Percentiles rank a stretch among this genome's conserved stretches.
phyloP scores from a whole-genome alignment of 2,329 filamentous ascomycete species.

The Cladophialophora chaetospira region DNA sequence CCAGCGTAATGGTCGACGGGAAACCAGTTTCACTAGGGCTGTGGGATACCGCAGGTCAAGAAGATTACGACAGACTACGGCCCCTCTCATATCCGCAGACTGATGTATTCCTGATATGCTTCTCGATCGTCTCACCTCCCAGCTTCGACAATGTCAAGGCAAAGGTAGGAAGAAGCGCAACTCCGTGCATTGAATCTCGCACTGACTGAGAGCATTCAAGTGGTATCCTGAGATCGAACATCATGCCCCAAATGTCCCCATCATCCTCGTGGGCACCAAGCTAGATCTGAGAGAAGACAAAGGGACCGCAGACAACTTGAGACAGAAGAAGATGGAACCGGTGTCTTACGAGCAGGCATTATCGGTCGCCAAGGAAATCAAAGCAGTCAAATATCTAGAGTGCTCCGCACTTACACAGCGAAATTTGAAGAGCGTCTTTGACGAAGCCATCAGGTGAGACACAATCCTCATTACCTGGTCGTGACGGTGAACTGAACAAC shows the following conservation, averaged over 20 bases:
- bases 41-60: conserved; percentile 98
- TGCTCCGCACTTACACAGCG: conserved; percentile 96
- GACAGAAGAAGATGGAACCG: conserved; percentile 94
- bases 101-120: conserved; percentile 97
- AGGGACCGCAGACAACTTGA: conserved; percentile 75
- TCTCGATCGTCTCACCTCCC: conserved; percentile 95
- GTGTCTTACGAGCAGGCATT: conserved; percentile 92
- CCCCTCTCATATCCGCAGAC: conserved; percentile 97
- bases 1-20: conserved; percentile 97
- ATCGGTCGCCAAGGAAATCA: conserved; percentile 87
- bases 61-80: conserved; percentile 94
- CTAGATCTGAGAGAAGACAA: conserved; percentile 91
- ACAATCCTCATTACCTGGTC: neutral
- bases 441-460: conserved; percentile 92
- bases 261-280: conserved; percentile 97
- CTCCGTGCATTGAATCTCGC: neutral
- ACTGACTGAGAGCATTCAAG: conserved; percentile 49
- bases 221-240: conserved; percentile 98
- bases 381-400: conserved; percentile 95
- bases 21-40: conserved; percentile 95
- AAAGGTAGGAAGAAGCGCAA: conserved; percentile 64
- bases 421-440: conserved; percentile 97
- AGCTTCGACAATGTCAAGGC: conserved; percentile 99
- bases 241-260: conserved; percentile 90
- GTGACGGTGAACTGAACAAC: conserved; percentile 6